Evolutionary conservation across 257 asterid species (phyloP).

Genomic region (Osmanthus fragrans): DNA sequence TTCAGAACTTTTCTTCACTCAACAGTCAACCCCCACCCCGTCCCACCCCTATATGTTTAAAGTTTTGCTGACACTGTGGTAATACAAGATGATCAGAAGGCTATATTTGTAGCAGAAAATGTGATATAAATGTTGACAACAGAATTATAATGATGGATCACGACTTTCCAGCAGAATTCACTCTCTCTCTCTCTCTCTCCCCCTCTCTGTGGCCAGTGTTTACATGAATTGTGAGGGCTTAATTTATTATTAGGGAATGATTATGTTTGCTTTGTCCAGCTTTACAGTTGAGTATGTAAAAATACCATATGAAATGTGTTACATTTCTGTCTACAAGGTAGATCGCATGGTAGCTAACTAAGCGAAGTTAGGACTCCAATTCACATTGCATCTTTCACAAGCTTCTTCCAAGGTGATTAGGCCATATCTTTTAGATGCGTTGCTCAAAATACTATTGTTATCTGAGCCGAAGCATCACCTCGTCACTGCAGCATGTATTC

Average conservation of each 20-base stretch:
- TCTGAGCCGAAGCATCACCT: too few species aligned
- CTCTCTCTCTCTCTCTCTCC: background rate
- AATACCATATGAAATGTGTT: too few species aligned
- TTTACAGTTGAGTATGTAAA: too few species aligned
- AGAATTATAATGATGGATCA: background rate
- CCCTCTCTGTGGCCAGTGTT: background rate
- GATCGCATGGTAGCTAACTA: too few species aligned
- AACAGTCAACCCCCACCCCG: conserved; percentile 6
- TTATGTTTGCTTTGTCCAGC: background rate
- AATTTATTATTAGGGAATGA: conserved; percentile 13
- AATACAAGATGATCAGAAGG: background rate
- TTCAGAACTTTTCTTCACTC: background rate
- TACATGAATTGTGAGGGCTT: conserved; percentile 19
- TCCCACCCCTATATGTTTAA: background rate
- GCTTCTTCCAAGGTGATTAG: too few species aligned
- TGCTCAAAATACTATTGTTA: too few species aligned
- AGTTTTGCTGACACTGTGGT: background rate
- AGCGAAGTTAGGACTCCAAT: too few species aligned
- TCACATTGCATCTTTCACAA: too few species aligned
- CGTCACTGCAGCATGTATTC: too few species aligned
- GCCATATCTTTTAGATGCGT: too few species aligned
- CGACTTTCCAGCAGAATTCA: background rate
- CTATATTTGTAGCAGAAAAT: background rate
- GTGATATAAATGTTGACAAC: too few species aligned
- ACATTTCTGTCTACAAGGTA: too few species aligned